These are phyloP conservation scores for Rhododendron kiyosumense DNA, from an alignment of 148 eudicot species.

Conservation along the genomic window DNA sequence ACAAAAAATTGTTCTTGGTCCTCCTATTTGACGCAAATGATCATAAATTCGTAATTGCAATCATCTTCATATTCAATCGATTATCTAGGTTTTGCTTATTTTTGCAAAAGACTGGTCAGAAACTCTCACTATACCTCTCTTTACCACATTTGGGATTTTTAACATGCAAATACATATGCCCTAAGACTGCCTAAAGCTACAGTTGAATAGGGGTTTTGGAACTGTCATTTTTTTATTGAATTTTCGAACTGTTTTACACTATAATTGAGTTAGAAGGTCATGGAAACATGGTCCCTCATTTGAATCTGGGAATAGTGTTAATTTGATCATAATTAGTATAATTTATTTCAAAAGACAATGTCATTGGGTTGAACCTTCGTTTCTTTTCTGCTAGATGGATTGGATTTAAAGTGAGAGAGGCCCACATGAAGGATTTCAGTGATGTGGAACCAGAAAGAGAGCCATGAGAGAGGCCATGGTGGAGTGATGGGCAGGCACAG, in stretches of 20 bases:
- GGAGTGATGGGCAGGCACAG: not conserved
- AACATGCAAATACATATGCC: no score
- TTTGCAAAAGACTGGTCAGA: no score
- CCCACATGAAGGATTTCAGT: not conserved
- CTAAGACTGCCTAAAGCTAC: no score
- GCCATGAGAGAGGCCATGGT: not conserved
- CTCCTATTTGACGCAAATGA: no score
- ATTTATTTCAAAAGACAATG: not conserved
- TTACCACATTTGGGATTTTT: no score
- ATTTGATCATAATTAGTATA: not conserved
- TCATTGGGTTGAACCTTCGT: not conserved
- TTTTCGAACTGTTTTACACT: not conserved
- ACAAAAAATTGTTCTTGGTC: no score
- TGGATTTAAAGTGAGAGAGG: constrained; percentile 7
- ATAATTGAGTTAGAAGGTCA: constrained; percentile 9
- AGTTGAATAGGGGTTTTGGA: no score
- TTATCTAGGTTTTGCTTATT: no score
- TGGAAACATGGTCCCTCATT: constrained; percentile 5
- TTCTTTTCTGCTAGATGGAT: not conserved
- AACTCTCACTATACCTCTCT: no score
- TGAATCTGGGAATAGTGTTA: constrained; percentile 7
- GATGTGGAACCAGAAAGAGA: not conserved
- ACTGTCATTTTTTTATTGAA: no score
- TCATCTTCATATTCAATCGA: no score
- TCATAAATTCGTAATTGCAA: no score